phyloP scores from a whole-genome alignment of 768 basidiomycete genomes.

The Pholiota molesta region DNA sequence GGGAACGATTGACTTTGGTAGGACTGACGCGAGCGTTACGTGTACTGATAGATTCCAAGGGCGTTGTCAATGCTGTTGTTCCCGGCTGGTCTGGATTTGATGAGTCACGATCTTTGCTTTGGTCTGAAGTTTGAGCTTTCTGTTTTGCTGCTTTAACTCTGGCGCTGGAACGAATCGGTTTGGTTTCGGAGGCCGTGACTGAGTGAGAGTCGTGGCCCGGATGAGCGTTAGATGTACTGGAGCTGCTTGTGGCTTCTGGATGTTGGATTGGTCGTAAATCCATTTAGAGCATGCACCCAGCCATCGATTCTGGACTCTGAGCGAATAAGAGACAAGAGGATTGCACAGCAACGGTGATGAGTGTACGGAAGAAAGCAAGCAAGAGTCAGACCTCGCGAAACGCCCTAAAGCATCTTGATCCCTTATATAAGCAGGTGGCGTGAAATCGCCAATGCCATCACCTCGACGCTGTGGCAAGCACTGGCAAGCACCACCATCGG shows the following conservation, averaged over 20 bases:
- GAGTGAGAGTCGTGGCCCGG: conserved; percentile 40
- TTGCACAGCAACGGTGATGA: conserved; percentile 33
- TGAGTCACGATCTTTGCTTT: conserved; percentile 55
- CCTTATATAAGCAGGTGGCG: conserved; percentile 54
- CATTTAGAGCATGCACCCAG: conserved; percentile 89
- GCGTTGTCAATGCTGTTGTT: conserved; percentile 32
- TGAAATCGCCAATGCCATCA: conserved; percentile 14
- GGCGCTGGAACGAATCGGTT: conserved; percentile 72
- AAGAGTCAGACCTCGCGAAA: conserved; percentile 35
- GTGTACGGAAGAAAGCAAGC: conserved; percentile 30
- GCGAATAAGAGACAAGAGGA: conserved; percentile 33
- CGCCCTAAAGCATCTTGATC: conserved; percentile 38
- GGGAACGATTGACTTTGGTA: conserved; percentile 52
- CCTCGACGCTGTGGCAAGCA: background rate
- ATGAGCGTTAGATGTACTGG: conserved; percentile 54
- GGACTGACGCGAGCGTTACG: conserved; percentile 48
- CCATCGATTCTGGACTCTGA: conserved; percentile 70
- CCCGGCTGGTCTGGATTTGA: conserved; percentile 35
- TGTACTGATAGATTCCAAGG: conserved; percentile 36
- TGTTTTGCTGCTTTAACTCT: conserved; percentile 76
- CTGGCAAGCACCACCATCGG: background rate
- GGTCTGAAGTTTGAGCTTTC: conserved; percentile 63
- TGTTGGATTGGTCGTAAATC: conserved; percentile 79
- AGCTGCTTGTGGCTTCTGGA: conserved; percentile 73
- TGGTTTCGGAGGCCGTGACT: conserved; percentile 49